These are phyloP conservation scores for Debaryomyces maramus DNA, from an alignment of 805 yeast genomes.

Conservation along the genomic window DNA sequence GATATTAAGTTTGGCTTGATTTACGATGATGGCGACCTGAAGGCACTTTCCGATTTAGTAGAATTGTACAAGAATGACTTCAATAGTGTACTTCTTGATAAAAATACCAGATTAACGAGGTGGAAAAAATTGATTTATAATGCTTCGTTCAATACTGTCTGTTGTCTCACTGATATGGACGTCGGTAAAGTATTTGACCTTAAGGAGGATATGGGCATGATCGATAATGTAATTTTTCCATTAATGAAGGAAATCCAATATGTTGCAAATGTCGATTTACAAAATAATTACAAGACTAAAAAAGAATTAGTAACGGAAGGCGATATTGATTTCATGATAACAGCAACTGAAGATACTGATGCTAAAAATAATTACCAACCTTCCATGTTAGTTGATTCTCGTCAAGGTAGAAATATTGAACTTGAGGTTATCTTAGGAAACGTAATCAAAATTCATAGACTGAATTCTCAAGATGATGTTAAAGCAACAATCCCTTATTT, in stretches of 20 bases:
- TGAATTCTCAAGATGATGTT: constrained; percentile 10
- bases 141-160: constrained; percentile 61
- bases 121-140: constrained; percentile 72
- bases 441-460: constrained; percentile 28
- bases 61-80: constrained; percentile 20
- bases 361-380: constrained; percentile 63
- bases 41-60: constrained; percentile 22
- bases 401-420: constrained; percentile 68
- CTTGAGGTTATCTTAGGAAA: constrained; percentile 72
- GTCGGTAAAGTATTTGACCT: constrained; percentile 37
- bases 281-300: constrained; percentile 5
- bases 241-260: constrained; percentile 22
- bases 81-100: constrained; percentile 24
- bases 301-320: constrained; percentile 15
- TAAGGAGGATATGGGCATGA: constrained; percentile 18
- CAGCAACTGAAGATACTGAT: constrained; percentile 32
- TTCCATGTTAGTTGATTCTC: constrained; percentile 69
- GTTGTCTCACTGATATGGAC: constrained; percentile 28
- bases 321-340: constrained; percentile 13
- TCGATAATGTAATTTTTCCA: constrained; percentile 18
- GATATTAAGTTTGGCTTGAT: constrained; percentile 28
- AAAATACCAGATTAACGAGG: constrained; percentile 35
- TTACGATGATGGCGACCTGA: constrained; percentile 21
- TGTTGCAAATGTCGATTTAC: constrained; percentile 25
- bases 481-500: constrained; percentile 22